Conservation (phyloP, 805 yeast genomes). For the Zygoascus tannicola region DNA sequence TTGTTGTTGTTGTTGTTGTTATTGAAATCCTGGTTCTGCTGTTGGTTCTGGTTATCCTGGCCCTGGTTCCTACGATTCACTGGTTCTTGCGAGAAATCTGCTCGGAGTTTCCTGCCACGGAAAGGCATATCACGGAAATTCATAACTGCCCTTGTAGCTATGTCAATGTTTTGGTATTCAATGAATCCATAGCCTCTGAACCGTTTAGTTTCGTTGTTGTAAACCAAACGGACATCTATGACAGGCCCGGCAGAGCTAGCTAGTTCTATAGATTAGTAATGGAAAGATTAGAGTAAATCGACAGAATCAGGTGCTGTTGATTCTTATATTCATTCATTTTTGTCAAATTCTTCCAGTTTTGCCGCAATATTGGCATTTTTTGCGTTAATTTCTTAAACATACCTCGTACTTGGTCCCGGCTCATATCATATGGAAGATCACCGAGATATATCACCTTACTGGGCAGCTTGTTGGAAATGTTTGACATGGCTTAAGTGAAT, state of each 20-base stretch:
- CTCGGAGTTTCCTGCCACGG: slow-evolving; percentile 16
- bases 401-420: slow-evolving; percentile 16
- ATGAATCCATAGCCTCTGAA: slow-evolving; percentile 20
- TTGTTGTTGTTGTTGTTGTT: slow-evolving; percentile 5
- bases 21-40: slow-evolving; percentile 2
- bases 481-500: background rate
- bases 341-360: no score
- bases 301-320: no score
- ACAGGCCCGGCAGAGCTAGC: slow-evolving; percentile 16
- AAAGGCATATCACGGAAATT: slow-evolving; percentile 13
- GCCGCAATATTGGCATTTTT: no score
- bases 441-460: slow-evolving; percentile 18
- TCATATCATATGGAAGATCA: slow-evolving; percentile 22
- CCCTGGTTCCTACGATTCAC: slow-evolving; percentile 6
- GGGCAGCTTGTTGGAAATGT: slow-evolving; percentile 12
- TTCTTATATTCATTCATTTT: no score
- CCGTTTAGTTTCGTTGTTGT: slow-evolving; percentile 18
- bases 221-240: slow-evolving; percentile 14
- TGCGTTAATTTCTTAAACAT: background rate
- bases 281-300: no score
- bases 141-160: slow-evolving; percentile 16
- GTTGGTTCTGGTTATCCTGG: slow-evolving; percentile 3
- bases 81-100: slow-evolving; percentile 17
- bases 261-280: slow-evolving; percentile 7
- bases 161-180: slow-evolving; percentile 16